Evolutionary conservation across 371 early-diverging fungal genomes (phyloP).

Genomic region (Furculomyces boomerangus): DNA sequence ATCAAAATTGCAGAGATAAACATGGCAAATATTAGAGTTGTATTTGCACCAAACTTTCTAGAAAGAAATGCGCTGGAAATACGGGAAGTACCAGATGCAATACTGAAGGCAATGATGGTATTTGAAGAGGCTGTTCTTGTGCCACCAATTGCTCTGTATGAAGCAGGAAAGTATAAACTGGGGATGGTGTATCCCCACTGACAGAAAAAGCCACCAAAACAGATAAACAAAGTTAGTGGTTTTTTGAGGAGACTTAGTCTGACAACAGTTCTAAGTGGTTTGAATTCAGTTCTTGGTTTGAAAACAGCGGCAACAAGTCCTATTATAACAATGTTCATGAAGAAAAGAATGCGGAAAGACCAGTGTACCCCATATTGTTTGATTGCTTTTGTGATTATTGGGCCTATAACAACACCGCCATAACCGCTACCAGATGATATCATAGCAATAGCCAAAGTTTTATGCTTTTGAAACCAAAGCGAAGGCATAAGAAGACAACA

Average conservation of each 20-base stretch:
- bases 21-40: slow-evolving; percentile 22
- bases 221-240: not conserved
- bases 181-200: not conserved
- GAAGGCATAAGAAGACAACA: slow-evolving; percentile 26
- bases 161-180: not conserved
- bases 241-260: slow-evolving; percentile 27
- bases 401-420: slow-evolving; percentile 46
- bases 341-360: slow-evolving; percentile 34
- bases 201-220: not conserved
- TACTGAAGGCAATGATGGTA: slow-evolving; percentile 32
- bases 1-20: slow-evolving; percentile 6
- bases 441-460: slow-evolving; percentile 59
- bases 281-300: slow-evolving; percentile 11
- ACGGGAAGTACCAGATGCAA: slow-evolving; percentile 42
- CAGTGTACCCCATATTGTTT: slow-evolving; percentile 28
- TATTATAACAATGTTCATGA: slow-evolving; percentile 26
- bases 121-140: slow-evolving; percentile 12
- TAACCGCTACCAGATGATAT: slow-evolving; percentile 49
- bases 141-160: not conserved
- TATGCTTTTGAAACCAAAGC: slow-evolving; percentile 52
- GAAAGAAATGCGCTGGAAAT: slow-evolving; percentile 38
- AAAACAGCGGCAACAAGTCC: slow-evolving; percentile 21
- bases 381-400: slow-evolving; percentile 34
- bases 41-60: slow-evolving; percentile 37
- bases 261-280: slow-evolving; percentile 17